Conservation (phyloP, 352 stramenopile genomes). For the Pythium phragmiticola region DNA sequence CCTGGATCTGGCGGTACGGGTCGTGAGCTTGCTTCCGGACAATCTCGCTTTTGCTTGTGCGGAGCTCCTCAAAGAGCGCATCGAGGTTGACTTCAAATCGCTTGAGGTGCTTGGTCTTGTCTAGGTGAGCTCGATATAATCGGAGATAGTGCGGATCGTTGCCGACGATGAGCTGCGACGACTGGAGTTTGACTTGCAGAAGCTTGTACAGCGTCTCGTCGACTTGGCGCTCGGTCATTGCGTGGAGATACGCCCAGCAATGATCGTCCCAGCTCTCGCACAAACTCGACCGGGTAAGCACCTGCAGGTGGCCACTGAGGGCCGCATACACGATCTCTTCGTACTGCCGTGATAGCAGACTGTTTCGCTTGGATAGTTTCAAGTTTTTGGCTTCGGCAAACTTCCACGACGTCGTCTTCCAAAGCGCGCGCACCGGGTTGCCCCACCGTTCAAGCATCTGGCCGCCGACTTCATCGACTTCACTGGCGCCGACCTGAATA, state of each 20-base stretch:
- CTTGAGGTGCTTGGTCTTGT: conserved; percentile 77
- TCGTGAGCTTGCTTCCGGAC: conserved; percentile 72
- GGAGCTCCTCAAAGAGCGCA: conserved; percentile 74
- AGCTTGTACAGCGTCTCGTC: conserved; percentile 71
- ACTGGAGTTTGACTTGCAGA: conserved; percentile 73
- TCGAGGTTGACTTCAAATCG: conserved; percentile 69
- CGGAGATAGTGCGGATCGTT: conserved; percentile 63
- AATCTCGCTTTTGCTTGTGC: conserved; percentile 52
- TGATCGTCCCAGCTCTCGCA: conserved; percentile 86
- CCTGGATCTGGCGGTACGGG: conserved; percentile 73
- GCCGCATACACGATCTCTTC: conserved; percentile 81
- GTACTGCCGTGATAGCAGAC: conserved; percentile 61
- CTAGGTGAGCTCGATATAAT: conserved; percentile 50
- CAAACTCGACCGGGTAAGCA: conserved; percentile 60
- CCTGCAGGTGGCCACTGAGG: conserved; percentile 68
- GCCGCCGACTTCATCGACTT: conserved; percentile 43
- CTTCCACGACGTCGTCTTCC: conserved; percentile 87
- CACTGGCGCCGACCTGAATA: conserved; percentile 50
- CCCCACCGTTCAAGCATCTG: conserved; percentile 65
- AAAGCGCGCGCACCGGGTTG: conserved; percentile 78
- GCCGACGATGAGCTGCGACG: conserved; percentile 67
- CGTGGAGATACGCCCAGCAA: conserved; percentile 77
- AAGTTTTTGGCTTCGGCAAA: conserved; percentile 51
- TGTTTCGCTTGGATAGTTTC: conserved; percentile 66
- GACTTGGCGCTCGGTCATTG: conserved; percentile 66